These are phyloP conservation scores for Cucumis hystrix DNA, from an alignment of 306 rosid genomes.

Conservation along the genomic window DNA sequence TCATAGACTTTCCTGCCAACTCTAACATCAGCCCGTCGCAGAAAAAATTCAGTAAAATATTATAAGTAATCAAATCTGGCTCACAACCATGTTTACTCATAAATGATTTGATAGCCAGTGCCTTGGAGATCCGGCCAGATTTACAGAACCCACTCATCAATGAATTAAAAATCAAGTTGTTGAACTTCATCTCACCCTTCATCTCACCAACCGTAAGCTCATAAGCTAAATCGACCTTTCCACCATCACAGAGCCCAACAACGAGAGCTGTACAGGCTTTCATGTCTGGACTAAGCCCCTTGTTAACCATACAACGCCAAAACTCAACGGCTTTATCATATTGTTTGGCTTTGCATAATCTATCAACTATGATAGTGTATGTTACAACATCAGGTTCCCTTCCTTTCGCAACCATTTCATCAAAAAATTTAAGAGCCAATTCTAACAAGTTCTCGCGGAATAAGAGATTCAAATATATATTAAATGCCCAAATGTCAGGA, in stretches of 20 bases:
- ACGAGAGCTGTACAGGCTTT: conserved; percentile 56
- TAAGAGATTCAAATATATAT: conserved; percentile 51
- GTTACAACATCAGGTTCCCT: conserved; percentile 61
- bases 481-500: conserved; percentile 87
- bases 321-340: conserved; percentile 35
- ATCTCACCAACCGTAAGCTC: conserved; percentile 51
- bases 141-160: conserved; percentile 69
- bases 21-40: conserved; percentile 62
- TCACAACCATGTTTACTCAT: conserved; percentile 56
- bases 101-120: conserved; percentile 45
- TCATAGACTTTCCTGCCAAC: conserved; percentile 47
- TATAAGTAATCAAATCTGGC: conserved; percentile 81
- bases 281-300: conserved; percentile 50
- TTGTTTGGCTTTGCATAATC: conserved; percentile 47
- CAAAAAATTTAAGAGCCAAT: conserved; percentile 33
- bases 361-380: conserved; percentile 45
- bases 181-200: conserved; percentile 40
- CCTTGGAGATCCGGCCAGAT: conserved; percentile 55
- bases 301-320: conserved; percentile 44
- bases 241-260: conserved; percentile 60
- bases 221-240: conserved; percentile 80
- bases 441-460: conserved; percentile 38
- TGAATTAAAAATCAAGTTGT: conserved; percentile 46
- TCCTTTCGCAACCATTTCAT: conserved; percentile 37
- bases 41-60: conserved; percentile 63